Conservation (phyloP, 2,329 filamentous ascomycete species). For the Colletotrichum lentis region DNA sequence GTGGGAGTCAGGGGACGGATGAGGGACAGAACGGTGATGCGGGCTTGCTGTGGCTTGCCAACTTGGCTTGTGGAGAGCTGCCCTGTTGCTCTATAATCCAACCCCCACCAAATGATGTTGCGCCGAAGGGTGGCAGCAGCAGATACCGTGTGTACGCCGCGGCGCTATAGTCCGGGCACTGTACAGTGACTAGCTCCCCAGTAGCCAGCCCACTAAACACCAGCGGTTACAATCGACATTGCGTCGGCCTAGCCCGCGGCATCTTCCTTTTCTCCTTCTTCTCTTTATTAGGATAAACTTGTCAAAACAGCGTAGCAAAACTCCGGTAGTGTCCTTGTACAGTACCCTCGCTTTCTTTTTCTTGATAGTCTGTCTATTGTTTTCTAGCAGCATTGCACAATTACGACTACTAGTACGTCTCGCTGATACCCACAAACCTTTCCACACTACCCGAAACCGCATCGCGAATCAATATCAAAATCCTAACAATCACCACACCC, state of each 20-base stretch:
- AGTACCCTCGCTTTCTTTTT: background rate
- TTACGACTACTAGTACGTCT: background rate
- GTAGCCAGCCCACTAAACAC: constrained; percentile 25
- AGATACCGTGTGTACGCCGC: constrained; percentile 13
- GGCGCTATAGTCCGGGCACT: background rate
- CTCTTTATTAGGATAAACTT: constrained; percentile 1
- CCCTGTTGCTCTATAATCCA: constrained; percentile 16
- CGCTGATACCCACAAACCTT: constrained; percentile 1
- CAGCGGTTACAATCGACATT: constrained; percentile 20
- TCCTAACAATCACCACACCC: background rate
- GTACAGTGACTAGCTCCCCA: background rate
- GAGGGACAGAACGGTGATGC: constrained; percentile 21
- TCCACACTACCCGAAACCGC: constrained; percentile 1
- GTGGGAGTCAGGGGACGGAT: constrained; percentile 19
- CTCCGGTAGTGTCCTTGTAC: background rate
- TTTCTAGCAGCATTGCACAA: constrained; percentile 3
- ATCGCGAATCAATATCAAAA: background rate
- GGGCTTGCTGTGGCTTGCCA: constrained; percentile 32
- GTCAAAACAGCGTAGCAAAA: background rate
- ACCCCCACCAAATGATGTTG: constrained; percentile 26
- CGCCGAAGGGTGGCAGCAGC: background rate
- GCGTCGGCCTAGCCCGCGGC: constrained; percentile 5
- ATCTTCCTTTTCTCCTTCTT: background rate
- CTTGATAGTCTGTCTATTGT: background rate
- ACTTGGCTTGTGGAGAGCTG: constrained; percentile 34